These are phyloP conservation scores for Xylariomycetidae sp. DNA, from an alignment of 2,329 filamentous ascomycete species.

Conservation along the genomic window DNA sequence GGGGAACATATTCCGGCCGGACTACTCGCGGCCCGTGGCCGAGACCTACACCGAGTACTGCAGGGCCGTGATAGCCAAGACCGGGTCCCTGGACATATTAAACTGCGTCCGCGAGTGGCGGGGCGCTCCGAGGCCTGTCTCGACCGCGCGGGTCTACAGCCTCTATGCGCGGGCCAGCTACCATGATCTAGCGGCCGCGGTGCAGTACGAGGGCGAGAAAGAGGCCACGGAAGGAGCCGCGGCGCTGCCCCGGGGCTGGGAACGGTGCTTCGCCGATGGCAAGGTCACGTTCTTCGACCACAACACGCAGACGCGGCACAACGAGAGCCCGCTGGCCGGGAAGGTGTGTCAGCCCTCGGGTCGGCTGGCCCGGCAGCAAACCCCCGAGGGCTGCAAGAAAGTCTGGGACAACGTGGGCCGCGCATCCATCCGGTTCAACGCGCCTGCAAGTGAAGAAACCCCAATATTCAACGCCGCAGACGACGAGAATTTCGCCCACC, in stretches of 20 bases:
- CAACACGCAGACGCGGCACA: slow-evolving; percentile 4
- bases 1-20: slow-evolving; percentile 3
- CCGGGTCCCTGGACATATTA: slow-evolving; percentile 8
- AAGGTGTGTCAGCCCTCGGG: background rate
- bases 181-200: slow-evolving; percentile 7
- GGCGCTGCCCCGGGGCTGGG: slow-evolving; percentile 10
- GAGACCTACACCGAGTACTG: slow-evolving; percentile 6
- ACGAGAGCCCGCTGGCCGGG: slow-evolving; percentile 7
- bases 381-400: slow-evolving; percentile 7
- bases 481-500: too few relatives aligned
- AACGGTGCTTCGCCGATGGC: slow-evolving; percentile 6
- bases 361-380: slow-evolving; percentile 1
- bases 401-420: slow-evolving; percentile 11
- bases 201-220: slow-evolving; percentile 4
- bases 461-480: background rate
- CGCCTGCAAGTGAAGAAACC: background rate
- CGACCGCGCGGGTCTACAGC: slow-evolving; percentile 7
- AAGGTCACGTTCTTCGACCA: slow-evolving; percentile 2
- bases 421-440: slow-evolving; percentile 3
- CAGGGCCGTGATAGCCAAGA: slow-evolving; percentile 7
- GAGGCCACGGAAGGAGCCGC: slow-evolving; percentile 7
- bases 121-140: background rate
- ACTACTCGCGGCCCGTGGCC: slow-evolving; percentile 6
- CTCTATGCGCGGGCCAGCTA: slow-evolving; percentile 10
- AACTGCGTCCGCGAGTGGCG: slow-evolving; percentile 13